Percentiles rank a stretch among this genome's conserved stretches.
Conservation (phyloP, 2,329 filamentous ascomycete genomes). For the Pyricularia sp. region DNA sequence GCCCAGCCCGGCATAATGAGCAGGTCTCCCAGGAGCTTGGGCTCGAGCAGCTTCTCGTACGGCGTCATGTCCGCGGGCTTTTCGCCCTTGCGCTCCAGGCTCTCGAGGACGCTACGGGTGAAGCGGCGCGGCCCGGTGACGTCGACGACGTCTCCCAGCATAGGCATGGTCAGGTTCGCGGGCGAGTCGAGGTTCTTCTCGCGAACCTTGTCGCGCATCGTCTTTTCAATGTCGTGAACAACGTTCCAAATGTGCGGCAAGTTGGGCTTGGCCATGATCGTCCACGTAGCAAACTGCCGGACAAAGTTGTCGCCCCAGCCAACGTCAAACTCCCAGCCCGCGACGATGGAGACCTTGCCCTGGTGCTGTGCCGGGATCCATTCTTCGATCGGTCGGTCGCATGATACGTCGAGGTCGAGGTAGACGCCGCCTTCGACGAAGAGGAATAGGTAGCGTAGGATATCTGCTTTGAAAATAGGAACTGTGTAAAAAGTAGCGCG, state of each 20-base stretch:
- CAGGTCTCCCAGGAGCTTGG: constrained; percentile 7
- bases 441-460: constrained; percentile 15
- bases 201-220: constrained; percentile 10
- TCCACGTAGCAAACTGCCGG: constrained; percentile 22
- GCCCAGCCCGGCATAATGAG: constrained; percentile 7
- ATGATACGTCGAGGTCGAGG: constrained; percentile 51
- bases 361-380: constrained; percentile 13
- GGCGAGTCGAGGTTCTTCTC: not conserved
- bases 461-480: constrained; percentile 30
- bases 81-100: constrained; percentile 8
- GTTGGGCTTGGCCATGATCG: constrained; percentile 18
- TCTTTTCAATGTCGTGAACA: constrained; percentile 12
- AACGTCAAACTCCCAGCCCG: constrained; percentile 20
- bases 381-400: constrained; percentile 26
- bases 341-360: constrained; percentile 12
- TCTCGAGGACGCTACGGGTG: constrained; percentile 17
- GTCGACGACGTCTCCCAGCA: constrained; percentile 16
- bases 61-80: not conserved
- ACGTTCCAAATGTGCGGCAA: constrained; percentile 18
- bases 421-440: constrained; percentile 30
- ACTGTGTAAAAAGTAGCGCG: not conserved
- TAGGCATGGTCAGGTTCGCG: constrained; percentile 1
- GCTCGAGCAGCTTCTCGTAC: constrained; percentile 4
- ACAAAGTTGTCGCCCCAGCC: constrained; percentile 14
- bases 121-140: constrained; percentile 17